These are phyloP conservation scores for Capsicum rhomboideum DNA, from an alignment of 257 asterid genomes.

Conservation along the genomic window DNA sequence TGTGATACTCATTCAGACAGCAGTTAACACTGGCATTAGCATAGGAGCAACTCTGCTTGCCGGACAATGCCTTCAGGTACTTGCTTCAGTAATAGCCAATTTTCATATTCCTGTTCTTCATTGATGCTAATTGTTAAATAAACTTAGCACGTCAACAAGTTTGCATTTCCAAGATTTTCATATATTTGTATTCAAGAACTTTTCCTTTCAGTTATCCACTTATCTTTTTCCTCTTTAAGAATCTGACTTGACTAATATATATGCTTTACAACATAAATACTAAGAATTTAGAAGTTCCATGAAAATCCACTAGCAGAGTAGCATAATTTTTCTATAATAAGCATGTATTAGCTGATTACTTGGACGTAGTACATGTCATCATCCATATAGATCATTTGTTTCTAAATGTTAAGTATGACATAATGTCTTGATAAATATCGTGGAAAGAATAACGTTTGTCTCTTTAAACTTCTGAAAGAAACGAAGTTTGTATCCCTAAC, in stretches of 20 bases:
- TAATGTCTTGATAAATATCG: not conserved
- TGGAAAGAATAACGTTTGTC: not conserved
- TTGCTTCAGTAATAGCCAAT: not conserved
- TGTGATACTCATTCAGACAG: slow-evolving; percentile 82
- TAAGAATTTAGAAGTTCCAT: not conserved
- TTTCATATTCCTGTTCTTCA: not conserved
- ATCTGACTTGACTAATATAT: not conserved
- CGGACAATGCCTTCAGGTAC: slow-evolving; percentile 92
- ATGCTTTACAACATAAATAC: not conserved
- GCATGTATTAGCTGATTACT: not conserved
- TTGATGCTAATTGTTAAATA: not conserved
- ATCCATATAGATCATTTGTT: not conserved
- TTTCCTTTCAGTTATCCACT: not conserved
- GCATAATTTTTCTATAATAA: not conserved
- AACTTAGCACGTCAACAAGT: not conserved
- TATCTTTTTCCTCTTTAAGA: not conserved
- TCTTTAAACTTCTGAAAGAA: not conserved
- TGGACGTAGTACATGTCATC: not conserved
- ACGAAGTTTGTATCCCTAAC: not conserved
- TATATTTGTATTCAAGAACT: not conserved
- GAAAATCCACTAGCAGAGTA: not conserved
- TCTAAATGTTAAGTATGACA: not conserved
- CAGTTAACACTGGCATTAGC: slow-evolving; percentile 81
- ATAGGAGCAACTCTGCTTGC: slow-evolving; percentile 82
- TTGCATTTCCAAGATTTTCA: not conserved